These are phyloP conservation scores for Talaromyces wortmannii DNA, from an alignment of 495 filamentous ascomycete genomes.

Conservation along the genomic window DNA sequence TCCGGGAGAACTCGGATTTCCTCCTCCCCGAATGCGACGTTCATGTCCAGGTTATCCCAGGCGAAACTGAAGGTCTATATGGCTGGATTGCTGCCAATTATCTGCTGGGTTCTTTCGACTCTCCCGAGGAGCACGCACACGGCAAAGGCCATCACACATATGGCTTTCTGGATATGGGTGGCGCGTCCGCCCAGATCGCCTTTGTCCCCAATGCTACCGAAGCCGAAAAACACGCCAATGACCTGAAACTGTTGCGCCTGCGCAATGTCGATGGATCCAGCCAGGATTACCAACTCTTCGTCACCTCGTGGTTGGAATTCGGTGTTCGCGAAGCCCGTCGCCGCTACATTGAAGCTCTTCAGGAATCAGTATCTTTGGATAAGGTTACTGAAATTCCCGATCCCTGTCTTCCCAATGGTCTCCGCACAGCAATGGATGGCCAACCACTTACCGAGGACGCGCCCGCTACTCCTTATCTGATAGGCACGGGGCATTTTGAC, in stretches of 20 bases:
- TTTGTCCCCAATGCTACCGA: conserved; percentile 95
- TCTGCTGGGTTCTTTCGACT: conserved; percentile 85
- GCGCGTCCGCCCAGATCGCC: conserved; percentile 93
- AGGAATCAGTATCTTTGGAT: conserved; percentile 47
- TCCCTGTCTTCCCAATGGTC: conserved; percentile 78
- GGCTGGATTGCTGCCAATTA: conserved; percentile 99
- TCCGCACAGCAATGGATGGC: conserved; percentile 59
- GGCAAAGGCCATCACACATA: conserved; percentile 93
- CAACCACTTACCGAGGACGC: conserved; percentile 24
- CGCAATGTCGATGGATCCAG: conserved; percentile 70
- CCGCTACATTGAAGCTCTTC: conserved; percentile 67
- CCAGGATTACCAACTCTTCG: conserved; percentile 82
- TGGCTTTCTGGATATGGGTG: conserved; percentile 97
- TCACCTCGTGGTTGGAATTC: conserved; percentile 94
- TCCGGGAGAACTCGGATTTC: conserved; percentile 72
- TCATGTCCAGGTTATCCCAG: conserved; percentile 92
- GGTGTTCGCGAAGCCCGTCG: conserved; percentile 86
- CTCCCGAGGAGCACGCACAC: conserved; percentile 63
- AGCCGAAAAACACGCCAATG: conserved; percentile 80
- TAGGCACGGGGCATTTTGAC: conserved; percentile 81
- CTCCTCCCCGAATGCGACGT: conserved; percentile 80
- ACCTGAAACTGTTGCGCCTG: conserved; percentile 79
- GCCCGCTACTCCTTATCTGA: conserved; percentile 39
- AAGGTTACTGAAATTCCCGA: conserved; percentile 68
- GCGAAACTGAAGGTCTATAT: conserved; percentile 95